Base-by-base conservation (phyloP, 176 grass and related monocot genomes). In the Musa beccarii region DNA sequence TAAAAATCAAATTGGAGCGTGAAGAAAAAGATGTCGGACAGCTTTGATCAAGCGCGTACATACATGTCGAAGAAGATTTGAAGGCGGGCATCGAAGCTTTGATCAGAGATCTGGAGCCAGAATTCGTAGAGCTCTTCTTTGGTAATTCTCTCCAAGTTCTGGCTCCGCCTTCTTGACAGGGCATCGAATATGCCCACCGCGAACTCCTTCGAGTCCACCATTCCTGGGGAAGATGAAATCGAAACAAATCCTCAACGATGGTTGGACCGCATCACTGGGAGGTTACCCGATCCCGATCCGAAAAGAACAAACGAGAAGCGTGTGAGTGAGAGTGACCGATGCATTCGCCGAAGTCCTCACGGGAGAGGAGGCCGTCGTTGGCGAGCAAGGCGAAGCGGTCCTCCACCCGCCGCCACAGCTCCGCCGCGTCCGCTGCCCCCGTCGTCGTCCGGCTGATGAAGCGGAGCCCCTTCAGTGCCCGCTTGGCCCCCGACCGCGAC, bases 41-140 rank as follows among this genome's bases (percentile, higher is more conserved):
- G 10, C n/a, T 22, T 21, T 11, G 9, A 11, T 10, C 61, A 22
- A 22, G 10, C n/a, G 43, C 13, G 51, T 9, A 15, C 15, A 77
- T 98, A 99, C 95, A 99, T 99, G 90, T 99, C 95, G 87, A 99
- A 99, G 83, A 99, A 99, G 82, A 94, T 94, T 82, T 99, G 95
- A 75, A 99, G 95, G 0, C 95, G 86, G 16, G 95, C 95, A 84
- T 99, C 95, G 79, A 99, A 99, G 81, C 95, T 99, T 83, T 91
- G 88, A 79, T 99, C 95, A 57, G 90, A 94, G 78, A 99, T 94
- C 81, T 99, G 95, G 77, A 99, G 84, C 95, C 95, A 99, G 83
- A 99, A 99, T 81, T 94, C 90, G 85, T 94, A 91, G 83, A 99
- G 83, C 73, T 99, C 95, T 76, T 99, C 95, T 81, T 87, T 89